Conservation (phyloP, 2,329 filamentous ascomycete genomes). For the Emmonsia crescens region DNA sequence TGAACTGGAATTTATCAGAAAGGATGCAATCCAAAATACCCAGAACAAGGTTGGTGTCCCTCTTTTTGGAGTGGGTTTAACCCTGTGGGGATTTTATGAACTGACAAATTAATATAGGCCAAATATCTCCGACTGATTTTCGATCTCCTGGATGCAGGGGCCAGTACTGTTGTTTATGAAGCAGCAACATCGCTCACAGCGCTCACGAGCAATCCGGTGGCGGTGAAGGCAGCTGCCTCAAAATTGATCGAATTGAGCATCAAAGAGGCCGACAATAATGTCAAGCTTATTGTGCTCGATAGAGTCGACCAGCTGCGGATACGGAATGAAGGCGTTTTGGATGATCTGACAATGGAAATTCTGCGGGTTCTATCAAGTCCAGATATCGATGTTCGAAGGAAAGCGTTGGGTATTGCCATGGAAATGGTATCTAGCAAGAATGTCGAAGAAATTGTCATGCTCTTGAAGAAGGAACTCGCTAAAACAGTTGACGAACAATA, state of each 20-base stretch:
- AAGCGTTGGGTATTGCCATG: conserved; percentile 78
- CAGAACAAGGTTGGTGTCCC: conserved; percentile 66
- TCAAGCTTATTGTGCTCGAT: conserved; percentile 95
- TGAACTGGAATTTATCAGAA: conserved; percentile 93
- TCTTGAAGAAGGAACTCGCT: conserved; percentile 92
- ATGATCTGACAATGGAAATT: conserved; percentile 95
- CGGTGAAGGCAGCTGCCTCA: conserved; percentile 87
- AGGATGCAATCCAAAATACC: conserved; percentile 87
- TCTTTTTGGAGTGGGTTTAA: not conserved
- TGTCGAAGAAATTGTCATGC: conserved; percentile 89
- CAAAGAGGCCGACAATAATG: conserved; percentile 97
- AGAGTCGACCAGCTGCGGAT: conserved; percentile 78
- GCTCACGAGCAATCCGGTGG: conserved; percentile 90
- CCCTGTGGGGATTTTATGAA: not conserved
- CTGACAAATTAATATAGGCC: conserved; percentile 44
- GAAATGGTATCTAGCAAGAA: conserved; percentile 99
- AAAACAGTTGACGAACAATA: conserved; percentile 98
- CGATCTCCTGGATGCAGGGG: conserved; percentile 82
- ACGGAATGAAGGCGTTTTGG: conserved; percentile 81
- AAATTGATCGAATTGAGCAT: conserved; percentile 97
- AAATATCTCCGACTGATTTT: conserved; percentile 91
- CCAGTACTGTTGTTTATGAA: conserved; percentile 94
- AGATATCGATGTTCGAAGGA: conserved; percentile 89
- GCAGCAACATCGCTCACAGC: conserved; percentile 90
- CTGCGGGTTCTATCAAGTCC: conserved; percentile 88